Conservation (phyloP, 805 yeast genomes). For the Pichia phayaonensis region DNA sequence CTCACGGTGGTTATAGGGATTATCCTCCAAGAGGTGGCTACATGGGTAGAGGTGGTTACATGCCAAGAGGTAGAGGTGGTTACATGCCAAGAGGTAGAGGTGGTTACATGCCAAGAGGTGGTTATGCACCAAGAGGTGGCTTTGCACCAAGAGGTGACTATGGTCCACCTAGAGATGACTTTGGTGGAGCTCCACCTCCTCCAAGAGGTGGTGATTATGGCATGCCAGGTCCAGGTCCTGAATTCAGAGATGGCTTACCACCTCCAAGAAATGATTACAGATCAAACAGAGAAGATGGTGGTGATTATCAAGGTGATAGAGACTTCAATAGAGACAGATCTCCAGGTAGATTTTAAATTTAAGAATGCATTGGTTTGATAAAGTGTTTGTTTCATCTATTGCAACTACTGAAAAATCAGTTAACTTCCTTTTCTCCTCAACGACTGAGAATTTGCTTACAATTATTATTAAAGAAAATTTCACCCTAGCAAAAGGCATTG, state of each 20-base stretch:
- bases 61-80: slow-evolving; percentile 26
- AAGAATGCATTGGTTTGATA: neutral
- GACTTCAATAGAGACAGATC: slow-evolving; percentile 65
- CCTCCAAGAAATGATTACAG: slow-evolving; percentile 30
- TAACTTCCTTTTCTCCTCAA: neutral
- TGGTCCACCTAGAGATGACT: slow-evolving; percentile 23
- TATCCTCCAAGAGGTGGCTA: slow-evolving; percentile 20
- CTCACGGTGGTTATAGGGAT: slow-evolving; percentile 29
- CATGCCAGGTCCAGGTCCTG: slow-evolving; percentile 23
- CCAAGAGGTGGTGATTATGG: slow-evolving; percentile 22
- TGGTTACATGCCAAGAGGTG: slow-evolving; percentile 25
- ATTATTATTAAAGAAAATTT: neutral
- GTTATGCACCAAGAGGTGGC: slow-evolving; percentile 26
- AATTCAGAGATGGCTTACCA: slow-evolving; percentile 23
- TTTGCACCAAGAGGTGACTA: slow-evolving; percentile 27
- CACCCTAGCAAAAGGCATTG: too few relatives aligned
- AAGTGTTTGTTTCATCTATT: neutral
- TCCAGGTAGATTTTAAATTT: slow-evolving; percentile 56
- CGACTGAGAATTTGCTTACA: neutral
- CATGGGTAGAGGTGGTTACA: slow-evolving; percentile 24
- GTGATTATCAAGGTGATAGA: slow-evolving; percentile 30
- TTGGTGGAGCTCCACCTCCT: slow-evolving; percentile 17
- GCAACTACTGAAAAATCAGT: neutral
- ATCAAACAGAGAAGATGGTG: slow-evolving; percentile 23
- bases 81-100: slow-evolving; percentile 26